These are phyloP conservation scores for Cercophora samala DNA, from an alignment of 495 filamentous ascomycete species.

Conservation along the genomic window DNA sequence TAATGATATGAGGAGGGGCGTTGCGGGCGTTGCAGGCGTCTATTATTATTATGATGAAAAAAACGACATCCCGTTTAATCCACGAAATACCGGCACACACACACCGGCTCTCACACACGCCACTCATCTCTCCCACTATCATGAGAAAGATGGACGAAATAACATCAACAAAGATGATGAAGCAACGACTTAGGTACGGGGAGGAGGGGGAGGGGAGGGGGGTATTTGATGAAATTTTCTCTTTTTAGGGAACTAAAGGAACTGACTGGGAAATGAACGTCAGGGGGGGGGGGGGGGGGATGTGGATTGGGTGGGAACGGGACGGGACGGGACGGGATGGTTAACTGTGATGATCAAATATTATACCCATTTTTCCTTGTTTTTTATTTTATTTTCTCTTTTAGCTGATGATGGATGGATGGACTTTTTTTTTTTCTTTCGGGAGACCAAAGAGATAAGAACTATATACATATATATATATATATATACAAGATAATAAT, in stretches of 20 bases:
- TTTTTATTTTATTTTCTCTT: not conserved
- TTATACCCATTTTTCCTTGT: not conserved
- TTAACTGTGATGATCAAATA: not conserved
- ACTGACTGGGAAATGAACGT: not conserved
- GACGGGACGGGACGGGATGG: not conserved
- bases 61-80: not conserved
- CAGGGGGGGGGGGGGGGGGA: too few species aligned
- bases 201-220: too few species aligned
- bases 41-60: not conserved
- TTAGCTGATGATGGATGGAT: not conserved
- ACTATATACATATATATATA: too few species aligned
- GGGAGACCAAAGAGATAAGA: too few species aligned
- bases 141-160: too few species aligned
- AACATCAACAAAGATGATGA: too few species aligned
- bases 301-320: not conserved
- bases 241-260: not conserved
- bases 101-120: too few species aligned
- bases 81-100: not conserved
- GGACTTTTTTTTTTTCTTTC: too few species aligned
- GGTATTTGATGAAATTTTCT: too few species aligned
- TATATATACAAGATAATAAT: too few species aligned
- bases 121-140: too few species aligned
- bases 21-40: not conserved
- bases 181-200: too few species aligned
- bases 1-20: not conserved